Percentiles rank a stretch among this genome's conserved stretches.
Evolutionary conservation across 108 stramenopile genomes (phyloP).

Genomic region (Asterionellopsis glacialis): DNA sequence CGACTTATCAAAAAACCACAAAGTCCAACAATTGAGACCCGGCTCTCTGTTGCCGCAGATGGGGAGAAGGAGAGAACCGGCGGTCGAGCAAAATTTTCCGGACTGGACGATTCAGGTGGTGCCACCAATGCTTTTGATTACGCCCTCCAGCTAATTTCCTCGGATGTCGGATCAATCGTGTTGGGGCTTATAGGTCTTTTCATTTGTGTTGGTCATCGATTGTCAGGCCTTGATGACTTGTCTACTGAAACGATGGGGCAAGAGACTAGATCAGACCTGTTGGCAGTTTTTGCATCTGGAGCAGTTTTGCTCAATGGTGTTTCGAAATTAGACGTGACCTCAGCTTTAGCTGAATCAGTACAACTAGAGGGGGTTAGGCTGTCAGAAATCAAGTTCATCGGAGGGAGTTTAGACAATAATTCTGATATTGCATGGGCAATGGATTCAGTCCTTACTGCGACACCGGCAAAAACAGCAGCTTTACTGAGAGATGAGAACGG

Average conservation of each 20-base stretch:
- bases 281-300: conserved; percentile 75
- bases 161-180: conserved; percentile 63
- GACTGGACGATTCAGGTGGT: background rate
- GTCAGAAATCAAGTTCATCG: conserved; percentile 22
- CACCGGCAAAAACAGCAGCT: conserved; percentile 65
- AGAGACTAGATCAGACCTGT: conserved; percentile 51
- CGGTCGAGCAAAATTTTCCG: conserved; percentile 18
- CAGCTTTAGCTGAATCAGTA: conserved; percentile 62
- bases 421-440: conserved; percentile 44
- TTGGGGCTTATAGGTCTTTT: conserved; percentile 58
- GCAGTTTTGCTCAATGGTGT: conserved; percentile 80
- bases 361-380: conserved; percentile 50
- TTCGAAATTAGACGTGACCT: conserved; percentile 68
- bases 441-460: conserved; percentile 49
- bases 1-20: too few relatives aligned
- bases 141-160: conserved; percentile 33
- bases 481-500: conserved; percentile 27
- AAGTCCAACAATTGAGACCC: too few relatives aligned
- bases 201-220: conserved; percentile 45
- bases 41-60: too few relatives aligned
- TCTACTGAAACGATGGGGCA: conserved; percentile 26
- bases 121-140: conserved; percentile 23
- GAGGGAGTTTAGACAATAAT: conserved; percentile 12
- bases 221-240: conserved; percentile 24
- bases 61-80: too few relatives aligned